Evolutionary conservation across 352 stramenopile genomes (phyloP).

Genomic region (Phytophthora pluvialis): DNA sequence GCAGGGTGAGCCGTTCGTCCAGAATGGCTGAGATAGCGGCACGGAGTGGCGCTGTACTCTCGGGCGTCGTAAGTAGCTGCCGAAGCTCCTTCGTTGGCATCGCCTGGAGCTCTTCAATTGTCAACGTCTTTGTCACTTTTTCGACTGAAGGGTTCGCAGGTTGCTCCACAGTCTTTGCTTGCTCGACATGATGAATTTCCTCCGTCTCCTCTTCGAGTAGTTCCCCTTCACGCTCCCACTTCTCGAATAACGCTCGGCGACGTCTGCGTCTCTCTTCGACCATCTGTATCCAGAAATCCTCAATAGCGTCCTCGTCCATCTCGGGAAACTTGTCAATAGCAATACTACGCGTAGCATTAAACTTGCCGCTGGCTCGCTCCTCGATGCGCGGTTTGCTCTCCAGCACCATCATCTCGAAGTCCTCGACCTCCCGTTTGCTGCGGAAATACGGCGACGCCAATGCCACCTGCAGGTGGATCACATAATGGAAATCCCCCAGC

Average conservation of each 20-base stretch:
- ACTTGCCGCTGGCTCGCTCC: slow-evolving; percentile 14
- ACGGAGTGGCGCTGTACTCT: slow-evolving; percentile 46
- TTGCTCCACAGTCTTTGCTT: not conserved
- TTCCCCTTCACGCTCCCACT: slow-evolving; percentile 45
- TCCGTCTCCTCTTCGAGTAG: slow-evolving; percentile 6
- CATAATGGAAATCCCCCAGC: slow-evolving; percentile 82
- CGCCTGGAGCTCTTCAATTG: slow-evolving; percentile 42
- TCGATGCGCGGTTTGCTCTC: slow-evolving; percentile 53
- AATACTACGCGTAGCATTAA: slow-evolving; percentile 60
- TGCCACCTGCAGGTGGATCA: slow-evolving; percentile 70
- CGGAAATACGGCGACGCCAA: slow-evolving; percentile 78
- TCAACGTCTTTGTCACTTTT: slow-evolving; percentile 50
- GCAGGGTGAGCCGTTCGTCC: slow-evolving; percentile 50
- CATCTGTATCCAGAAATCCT: slow-evolving; percentile 81
- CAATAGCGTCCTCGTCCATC: slow-evolving; percentile 84
- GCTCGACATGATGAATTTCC: slow-evolving; percentile 4
- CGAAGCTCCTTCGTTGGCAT: slow-evolving; percentile 66
- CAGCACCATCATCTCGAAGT: slow-evolving; percentile 82
- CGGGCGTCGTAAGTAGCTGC: slow-evolving; percentile 36
- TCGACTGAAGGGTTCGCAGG: not conserved
- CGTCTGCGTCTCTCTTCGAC: slow-evolving; percentile 53
- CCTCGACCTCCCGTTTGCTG: slow-evolving; percentile 57
- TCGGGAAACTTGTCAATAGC: slow-evolving; percentile 86
- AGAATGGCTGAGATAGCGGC: slow-evolving; percentile 53
- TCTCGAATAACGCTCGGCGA: slow-evolving; percentile 52